Conservation (phyloP, 106 monocot species). For the Dendrobium huoshanense region DNA sequence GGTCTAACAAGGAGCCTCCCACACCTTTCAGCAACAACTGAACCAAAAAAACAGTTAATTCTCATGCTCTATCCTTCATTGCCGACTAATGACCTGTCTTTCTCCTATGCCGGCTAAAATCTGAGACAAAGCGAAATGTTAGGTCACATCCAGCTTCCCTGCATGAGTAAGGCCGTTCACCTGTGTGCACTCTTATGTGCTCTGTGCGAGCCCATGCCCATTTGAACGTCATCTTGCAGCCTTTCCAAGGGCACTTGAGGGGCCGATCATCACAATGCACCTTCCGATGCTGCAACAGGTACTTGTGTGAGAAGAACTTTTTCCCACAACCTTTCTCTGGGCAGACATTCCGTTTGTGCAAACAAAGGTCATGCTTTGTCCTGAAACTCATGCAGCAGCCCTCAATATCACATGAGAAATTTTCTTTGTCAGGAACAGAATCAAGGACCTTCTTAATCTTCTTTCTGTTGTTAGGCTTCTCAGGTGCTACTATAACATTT, state of each 20-base stretch:
- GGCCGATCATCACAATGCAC: slow-evolving; percentile 91
- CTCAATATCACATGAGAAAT: slow-evolving; percentile 54
- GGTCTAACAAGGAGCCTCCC: too few species aligned
- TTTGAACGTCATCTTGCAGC: slow-evolving; percentile 89
- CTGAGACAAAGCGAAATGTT: slow-evolving; percentile 93
- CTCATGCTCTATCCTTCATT: not conserved
- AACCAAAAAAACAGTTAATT: not conserved
- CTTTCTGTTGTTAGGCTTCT: slow-evolving; percentile 9
- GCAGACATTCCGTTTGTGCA: slow-evolving; percentile 87
- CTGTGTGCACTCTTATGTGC: slow-evolving; percentile 92
- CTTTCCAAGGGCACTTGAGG: slow-evolving; percentile 84
- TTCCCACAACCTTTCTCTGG: slow-evolving; percentile 81
- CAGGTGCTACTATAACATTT: not conserved
- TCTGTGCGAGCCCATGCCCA: slow-evolving; percentile 98
- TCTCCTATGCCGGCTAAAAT: slow-evolving; percentile 93
- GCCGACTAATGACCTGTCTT: slow-evolving; percentile 63
- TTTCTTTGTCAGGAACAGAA: not conserved
- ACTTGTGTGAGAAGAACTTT: slow-evolving; percentile 97
- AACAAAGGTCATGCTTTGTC: slow-evolving; percentile 52
- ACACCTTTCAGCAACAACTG: too few species aligned
- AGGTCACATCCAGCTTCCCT: slow-evolving; percentile 63
- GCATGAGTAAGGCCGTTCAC: slow-evolving; percentile 80
- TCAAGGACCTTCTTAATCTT: slow-evolving; percentile 28
- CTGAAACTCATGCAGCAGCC: slow-evolving; percentile 79
- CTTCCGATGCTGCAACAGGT: slow-evolving; percentile 76